These are phyloP conservation scores for Ganoderma boninense DNA, from an alignment of 1,284 basidiomycete genomes.

Conservation along the genomic window DNA sequence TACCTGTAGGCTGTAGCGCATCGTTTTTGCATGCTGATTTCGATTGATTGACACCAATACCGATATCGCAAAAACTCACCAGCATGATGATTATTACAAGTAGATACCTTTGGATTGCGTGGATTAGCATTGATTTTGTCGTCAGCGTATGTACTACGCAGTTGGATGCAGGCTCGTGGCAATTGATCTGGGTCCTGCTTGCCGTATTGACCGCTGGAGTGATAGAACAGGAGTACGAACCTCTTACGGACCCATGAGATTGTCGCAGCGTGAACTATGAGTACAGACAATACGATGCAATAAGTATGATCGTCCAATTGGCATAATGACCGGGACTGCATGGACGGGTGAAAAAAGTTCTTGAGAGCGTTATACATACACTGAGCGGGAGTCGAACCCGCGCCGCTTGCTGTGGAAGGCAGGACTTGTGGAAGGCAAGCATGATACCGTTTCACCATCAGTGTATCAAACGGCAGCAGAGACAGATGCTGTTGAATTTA, in stretches of 20 bases:
- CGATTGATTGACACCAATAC: not conserved
- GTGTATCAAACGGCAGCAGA: not conserved
- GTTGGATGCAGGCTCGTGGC: not conserved
- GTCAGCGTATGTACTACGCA: not conserved
- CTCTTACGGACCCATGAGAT: no score
- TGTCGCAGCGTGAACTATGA: no score
- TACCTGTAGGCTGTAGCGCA: not conserved
- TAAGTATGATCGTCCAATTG: no score
- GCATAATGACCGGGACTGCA: no score
- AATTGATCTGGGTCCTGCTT: not conserved
- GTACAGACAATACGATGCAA: no score
- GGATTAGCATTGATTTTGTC: not conserved
- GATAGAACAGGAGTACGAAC: no score
- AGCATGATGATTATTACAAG: not conserved
- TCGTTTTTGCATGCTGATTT: not conserved
- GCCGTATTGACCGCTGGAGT: not conserved
- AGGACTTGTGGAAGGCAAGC: conserved; percentile 22
- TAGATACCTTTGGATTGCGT: not conserved
- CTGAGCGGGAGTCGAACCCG: conserved; percentile 5
- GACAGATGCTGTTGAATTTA: not conserved
- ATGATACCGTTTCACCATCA: conserved; percentile 31
- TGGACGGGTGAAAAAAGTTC: no score
- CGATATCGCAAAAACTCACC: not conserved
- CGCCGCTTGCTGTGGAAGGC: not conserved
- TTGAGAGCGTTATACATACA: not conserved